Conservation (phyloP, 1,284 basidiomycete genomes). For the Ceratorhiza oryzae-sativae region DNA sequence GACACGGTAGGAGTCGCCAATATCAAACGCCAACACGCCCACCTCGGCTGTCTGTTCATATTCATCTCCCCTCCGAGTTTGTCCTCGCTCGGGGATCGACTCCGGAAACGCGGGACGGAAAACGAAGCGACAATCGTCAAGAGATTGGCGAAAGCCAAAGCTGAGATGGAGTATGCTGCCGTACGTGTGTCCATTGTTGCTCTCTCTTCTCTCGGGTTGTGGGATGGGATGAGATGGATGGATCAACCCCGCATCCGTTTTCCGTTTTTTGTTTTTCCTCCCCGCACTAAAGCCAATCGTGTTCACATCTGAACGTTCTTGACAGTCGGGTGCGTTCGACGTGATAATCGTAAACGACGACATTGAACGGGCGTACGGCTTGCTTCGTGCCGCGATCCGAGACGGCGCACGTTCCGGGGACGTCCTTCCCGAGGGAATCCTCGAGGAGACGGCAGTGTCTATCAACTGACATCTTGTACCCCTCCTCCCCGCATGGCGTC, state of each 20-base stretch:
- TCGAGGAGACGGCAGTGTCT: slow-evolving; percentile 31
- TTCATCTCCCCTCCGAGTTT: slow-evolving; percentile 93
- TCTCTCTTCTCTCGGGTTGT: no score
- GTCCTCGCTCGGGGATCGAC: slow-evolving; percentile 67
- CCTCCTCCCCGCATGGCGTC: slow-evolving; percentile 10
- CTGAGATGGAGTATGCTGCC: slow-evolving; percentile 86
- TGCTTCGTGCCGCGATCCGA: slow-evolving; percentile 53
- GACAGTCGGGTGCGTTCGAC: slow-evolving; percentile 74
- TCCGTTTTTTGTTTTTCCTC: not conserved
- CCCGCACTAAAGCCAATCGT: not conserved
- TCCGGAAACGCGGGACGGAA: slow-evolving; percentile 87
- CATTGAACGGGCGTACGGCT: slow-evolving; percentile 79
- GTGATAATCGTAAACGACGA: slow-evolving; percentile 92
- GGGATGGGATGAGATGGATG: not conserved
- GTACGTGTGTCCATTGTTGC: no score
- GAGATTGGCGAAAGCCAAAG: slow-evolving; percentile 80
- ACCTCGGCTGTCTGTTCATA: slow-evolving; percentile 85
- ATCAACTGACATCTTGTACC: slow-evolving; percentile 8
- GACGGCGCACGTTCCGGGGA: slow-evolving; percentile 26
- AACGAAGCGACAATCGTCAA: slow-evolving; percentile 74
- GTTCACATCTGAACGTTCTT: not conserved
- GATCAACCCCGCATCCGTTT: not conserved
- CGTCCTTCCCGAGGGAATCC: slow-evolving; percentile 30
- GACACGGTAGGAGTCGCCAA: slow-evolving; percentile 95
- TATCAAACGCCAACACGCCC: slow-evolving; percentile 73